Evolutionary conservation across 78 protist species (phyloP).

Genomic region (Dictyostelium citrinum): DNA sequence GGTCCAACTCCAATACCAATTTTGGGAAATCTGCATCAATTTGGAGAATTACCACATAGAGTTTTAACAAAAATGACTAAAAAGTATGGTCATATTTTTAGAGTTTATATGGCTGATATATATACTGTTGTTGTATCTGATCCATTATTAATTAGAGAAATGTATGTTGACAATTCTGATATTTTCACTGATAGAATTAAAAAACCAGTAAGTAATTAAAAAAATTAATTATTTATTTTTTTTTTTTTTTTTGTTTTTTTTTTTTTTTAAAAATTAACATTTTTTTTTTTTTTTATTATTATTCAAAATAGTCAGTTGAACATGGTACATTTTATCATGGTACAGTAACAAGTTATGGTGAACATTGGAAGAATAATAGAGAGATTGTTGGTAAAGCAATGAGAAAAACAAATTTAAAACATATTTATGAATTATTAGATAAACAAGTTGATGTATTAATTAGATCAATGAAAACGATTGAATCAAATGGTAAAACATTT

Average conservation of each 20-base stretch:
- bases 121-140: conserved; percentile 22
- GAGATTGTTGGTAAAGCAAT: conserved; percentile 16
- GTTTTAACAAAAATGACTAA: neutral
- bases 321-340: neutral
- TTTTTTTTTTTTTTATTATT: neutral
- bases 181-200: conserved; percentile 3
- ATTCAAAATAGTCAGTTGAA: neutral
- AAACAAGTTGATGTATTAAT: conserved; percentile 7
- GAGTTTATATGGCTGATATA: conserved; percentile 32
- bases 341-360: neutral
- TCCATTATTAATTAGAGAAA: neutral
- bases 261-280: neutral
- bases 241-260: neutral
- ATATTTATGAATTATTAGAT: neutral
- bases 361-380: conserved; percentile 16
- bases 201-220: neutral
- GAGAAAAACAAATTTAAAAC: conserved; percentile 32
- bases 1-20: too few species aligned
- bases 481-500: neutral
- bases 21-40: neutral
- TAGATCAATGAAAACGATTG: neutral
- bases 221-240: neutral
- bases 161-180: conserved; percentile 21
- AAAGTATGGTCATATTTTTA: neutral
- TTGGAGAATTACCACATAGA: neutral